Base-by-base conservation (phyloP, 1,284 basidiomycete genomes). In the Microbotryomycetes sp. region DNA sequence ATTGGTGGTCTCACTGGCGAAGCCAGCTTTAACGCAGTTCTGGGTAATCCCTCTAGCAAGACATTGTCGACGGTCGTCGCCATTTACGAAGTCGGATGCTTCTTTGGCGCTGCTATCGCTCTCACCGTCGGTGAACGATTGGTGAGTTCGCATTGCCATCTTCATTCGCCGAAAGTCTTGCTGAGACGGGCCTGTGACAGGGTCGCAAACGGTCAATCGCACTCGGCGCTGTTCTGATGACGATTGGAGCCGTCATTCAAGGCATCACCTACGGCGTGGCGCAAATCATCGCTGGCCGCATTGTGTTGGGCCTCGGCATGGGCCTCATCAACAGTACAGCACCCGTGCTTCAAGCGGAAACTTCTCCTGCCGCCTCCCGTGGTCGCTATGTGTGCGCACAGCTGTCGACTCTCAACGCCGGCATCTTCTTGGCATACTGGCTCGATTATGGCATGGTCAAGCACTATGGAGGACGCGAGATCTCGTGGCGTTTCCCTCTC, bases 71-170 rank as follows among this genome's bases (percentile, higher is more conserved):
- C 71, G 2, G 73, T 75, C 56, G 50, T 75, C 35, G 71, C 72
- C 49, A 74, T 73, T 46, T 74, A 73, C 60, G 73, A 75, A 56
- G 69, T 74, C 53, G 74, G 74, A 7, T 71, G 70, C 51, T 72
- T 64, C 54, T 61, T 68, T 6, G 74, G 45, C 28, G 56, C 73
- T 5, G 47, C 74, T 26, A 58, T 72, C 16, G 67, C 69, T 13
- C 68, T 72, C 18, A 60, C 69, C 7, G 60, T 75, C n/a, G 74
- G 74, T 6, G 72, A 75, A 47, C 49, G 49, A 9, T 56, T 75
- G 5, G 73, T 48, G 18, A 48, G 46, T 48, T 23, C 15, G 4
- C 21, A 23, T 13, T 18, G 18, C 5, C 2, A 0, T 23, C 15
- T 26, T 23, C n/a, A 23, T 48, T 48, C 18, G 21, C 21, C 2